These are phyloP conservation scores for Colletotrichum camelliae DNA, from an alignment of 2,329 filamentous ascomycete genomes.

Conservation along the genomic window DNA sequence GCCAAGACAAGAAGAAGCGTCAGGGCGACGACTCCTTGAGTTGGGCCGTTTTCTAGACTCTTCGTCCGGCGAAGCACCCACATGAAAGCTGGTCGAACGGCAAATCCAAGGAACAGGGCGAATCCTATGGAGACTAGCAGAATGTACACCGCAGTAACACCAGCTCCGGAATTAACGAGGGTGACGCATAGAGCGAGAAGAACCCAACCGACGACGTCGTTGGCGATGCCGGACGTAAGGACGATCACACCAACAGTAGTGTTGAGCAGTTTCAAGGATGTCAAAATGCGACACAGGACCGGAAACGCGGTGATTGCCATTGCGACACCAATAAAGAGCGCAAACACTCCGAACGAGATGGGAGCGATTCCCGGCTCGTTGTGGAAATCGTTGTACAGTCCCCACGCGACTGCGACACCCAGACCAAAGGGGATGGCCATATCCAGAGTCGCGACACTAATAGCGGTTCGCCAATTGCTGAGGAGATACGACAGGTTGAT, in stretches of 20 bases:
- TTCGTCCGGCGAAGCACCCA: constrained; percentile 76
- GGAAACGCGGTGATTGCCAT: constrained; percentile 90
- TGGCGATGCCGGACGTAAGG: constrained; percentile 88
- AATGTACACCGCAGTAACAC: constrained; percentile 84
- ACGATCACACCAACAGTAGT: constrained; percentile 89
- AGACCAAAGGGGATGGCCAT: constrained; percentile 85
- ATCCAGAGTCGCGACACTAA: constrained; percentile 78
- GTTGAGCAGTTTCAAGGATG: constrained; percentile 83
- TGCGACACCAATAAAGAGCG: constrained; percentile 86
- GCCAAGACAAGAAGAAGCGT: constrained; percentile 80
- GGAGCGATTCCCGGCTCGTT: constrained; percentile 41
- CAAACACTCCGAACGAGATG: constrained; percentile 60
- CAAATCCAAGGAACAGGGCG: constrained; percentile 76
- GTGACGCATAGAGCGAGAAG: constrained; percentile 92
- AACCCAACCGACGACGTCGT: constrained; percentile 81
- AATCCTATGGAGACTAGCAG: constrained; percentile 78
- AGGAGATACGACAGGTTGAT: constrained; percentile 80
- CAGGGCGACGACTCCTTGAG: constrained; percentile 81
- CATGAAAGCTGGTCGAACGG: constrained; percentile 75
- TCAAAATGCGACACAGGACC: constrained; percentile 91
- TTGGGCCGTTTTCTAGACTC: constrained; percentile 85
- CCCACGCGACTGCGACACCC: constrained; percentile 81
- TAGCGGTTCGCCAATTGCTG: constrained; percentile 80
- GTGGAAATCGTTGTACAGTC: constrained; percentile 77
- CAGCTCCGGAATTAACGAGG: constrained; percentile 85